A percentile compares a stretch with the other conserved stretches of the same genome.
These are phyloP conservation scores for Tilletia caries DNA, from an alignment of 1,284 basidiomycete species.

Conservation along the genomic window DNA sequence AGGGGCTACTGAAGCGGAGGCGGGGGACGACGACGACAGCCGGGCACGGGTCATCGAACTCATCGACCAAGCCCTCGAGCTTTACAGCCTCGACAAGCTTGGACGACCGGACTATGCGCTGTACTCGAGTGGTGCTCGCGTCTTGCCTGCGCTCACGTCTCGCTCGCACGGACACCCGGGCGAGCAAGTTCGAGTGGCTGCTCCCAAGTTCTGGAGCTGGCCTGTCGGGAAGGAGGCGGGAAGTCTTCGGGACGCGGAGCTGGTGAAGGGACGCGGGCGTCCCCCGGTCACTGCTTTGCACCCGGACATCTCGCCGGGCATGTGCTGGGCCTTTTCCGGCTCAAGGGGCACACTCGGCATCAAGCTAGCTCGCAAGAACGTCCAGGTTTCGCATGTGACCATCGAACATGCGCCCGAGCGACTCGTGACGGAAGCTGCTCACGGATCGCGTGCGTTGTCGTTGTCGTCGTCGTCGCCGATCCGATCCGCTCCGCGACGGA, in stretches of 20 bases:
- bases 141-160: slow-evolving; percentile 73
- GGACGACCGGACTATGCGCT: slow-evolving; percentile 80
- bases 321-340: slow-evolving; percentile 89
- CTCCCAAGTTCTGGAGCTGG: slow-evolving; percentile 41
- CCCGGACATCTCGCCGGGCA: slow-evolving; percentile 73
- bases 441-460: too few relatives aligned
- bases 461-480: neutral
- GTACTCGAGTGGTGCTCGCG: slow-evolving; percentile 72
- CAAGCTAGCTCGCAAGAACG: slow-evolving; percentile 66
- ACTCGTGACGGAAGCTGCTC: slow-evolving; percentile 60
- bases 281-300: slow-evolving; percentile 80
- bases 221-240: slow-evolving; percentile 27
- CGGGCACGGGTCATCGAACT: slow-evolving; percentile 62
- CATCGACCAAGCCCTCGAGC: slow-evolving; percentile 66
- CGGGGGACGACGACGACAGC: neutral
- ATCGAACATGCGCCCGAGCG: slow-evolving; percentile 75
- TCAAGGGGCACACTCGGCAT: slow-evolving; percentile 75
- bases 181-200: neutral
- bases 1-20: neutral
- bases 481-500: slow-evolving; percentile 70
- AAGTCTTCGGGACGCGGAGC: too few relatives aligned
- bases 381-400: slow-evolving; percentile 69
- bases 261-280: slow-evolving; percentile 62
- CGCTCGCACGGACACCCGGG: slow-evolving; percentile 59
- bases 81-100: slow-evolving; percentile 72